Evolutionary conservation across 192 early-diverging fungal species (phyloP), one percentile per base, ranked within the genome.

Genomic region (Coemansia sp.): DNA sequence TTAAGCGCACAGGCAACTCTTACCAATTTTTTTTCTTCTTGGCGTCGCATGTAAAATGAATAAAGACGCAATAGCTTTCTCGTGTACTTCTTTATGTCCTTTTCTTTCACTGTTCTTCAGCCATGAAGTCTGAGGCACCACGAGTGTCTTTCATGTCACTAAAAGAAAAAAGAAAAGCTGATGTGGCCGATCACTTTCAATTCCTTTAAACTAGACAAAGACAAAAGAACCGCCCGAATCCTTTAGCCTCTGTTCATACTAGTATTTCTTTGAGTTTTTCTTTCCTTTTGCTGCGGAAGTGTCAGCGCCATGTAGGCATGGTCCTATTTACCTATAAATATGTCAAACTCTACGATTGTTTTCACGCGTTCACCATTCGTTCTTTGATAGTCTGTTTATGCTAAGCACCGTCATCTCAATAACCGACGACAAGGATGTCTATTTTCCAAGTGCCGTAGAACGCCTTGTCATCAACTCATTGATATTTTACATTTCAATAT

Each of bases 31-130:
- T 27, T 29, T 29, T 29, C 2, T 24, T 20, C 49, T 52, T 52
- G 49, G 49, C 49, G 49, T 3, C 20, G 49, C 49, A 52, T 24
- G 20, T 52, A 60, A n/a, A 60, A n/a, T 6, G 16, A 58, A 5
- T 58, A 58, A 60, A 36, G 57, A 18, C 31, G 33, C 57, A 60
- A 60, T 60, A 60, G 31, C 57, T n/a, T 8, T 36, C 16, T 36
- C 2, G 8, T n/a, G 13, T 4, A 16, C 27, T 36, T 36, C 10
- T 31, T 57, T 18, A 29, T 7, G 53, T 29, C 29, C 53, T 9
- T 57, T 57, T 20, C 27, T 20, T 31, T 31, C 13, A 12, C 53
- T 57, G 29, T 57, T 31, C 16, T 13, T n/a, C 5, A n/a, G 49
- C 20, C 43, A 52, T 57, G 29, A 31, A 15, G 13, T 31, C 13